These are phyloP conservation scores for Saccharum officinarum DNA, from an alignment of 176 grass and related monocot species.

Conservation along the genomic window DNA sequence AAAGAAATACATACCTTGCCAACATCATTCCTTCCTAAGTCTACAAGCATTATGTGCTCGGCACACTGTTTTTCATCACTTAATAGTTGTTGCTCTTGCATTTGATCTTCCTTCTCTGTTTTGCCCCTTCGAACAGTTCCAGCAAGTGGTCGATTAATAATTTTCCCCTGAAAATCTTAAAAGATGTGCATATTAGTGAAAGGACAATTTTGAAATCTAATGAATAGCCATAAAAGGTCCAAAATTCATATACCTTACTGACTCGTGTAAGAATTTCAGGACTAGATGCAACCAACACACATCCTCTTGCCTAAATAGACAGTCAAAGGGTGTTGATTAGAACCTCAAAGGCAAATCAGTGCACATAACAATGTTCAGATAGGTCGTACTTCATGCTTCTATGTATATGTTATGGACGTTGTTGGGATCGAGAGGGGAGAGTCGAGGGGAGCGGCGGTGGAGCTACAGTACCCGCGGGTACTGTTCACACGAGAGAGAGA, in stretches of 20 bases:
- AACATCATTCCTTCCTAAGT: constrained; percentile 93
- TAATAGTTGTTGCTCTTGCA: constrained; percentile 59
- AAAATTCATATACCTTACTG: constrained; percentile 46
- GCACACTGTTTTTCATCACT: constrained; percentile 90
- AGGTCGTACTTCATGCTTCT: not conserved
- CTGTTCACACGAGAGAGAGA: no score
- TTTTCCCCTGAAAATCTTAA: constrained; percentile 48
- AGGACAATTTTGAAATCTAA: constrained; percentile 18
- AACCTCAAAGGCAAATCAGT: not conserved
- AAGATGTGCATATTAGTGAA: constrained; percentile 1
- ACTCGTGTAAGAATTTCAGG: constrained; percentile 93
- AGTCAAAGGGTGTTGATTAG: constrained; percentile 3
- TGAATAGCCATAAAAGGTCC: constrained; percentile 1
- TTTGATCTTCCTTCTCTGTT: constrained; percentile 70
- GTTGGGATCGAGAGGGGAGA: no score
- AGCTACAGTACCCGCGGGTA: no score
- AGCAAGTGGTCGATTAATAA: constrained; percentile 88
- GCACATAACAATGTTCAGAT: not conserved
- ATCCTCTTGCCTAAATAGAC: constrained; percentile 74
- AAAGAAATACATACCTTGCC: constrained; percentile 61
- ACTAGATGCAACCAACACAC: constrained; percentile 81
- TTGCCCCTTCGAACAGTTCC: constrained; percentile 76
- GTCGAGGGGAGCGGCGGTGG: no score
- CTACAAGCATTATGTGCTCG: constrained; percentile 95
- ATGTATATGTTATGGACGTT: no score